A percentile compares a stretch with the other conserved stretches of the same genome.
These are phyloP conservation scores for Smithsoniella earleae DNA, from an alignment of 163 green algal genomes.

Conservation along the genomic window DNA sequence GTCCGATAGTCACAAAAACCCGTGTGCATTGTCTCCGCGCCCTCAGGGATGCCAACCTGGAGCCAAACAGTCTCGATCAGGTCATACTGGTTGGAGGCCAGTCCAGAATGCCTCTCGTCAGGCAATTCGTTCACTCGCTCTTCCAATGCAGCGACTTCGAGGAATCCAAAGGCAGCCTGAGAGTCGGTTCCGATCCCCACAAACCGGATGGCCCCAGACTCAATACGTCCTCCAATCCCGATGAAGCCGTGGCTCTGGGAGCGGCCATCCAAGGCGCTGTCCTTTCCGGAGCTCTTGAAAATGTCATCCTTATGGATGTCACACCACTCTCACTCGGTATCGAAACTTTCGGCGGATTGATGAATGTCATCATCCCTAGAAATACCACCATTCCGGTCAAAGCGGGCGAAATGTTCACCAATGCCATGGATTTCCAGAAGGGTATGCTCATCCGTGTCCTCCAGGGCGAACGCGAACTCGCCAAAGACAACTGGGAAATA, in stretches of 20 bases:
- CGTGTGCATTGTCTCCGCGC: too few relatives aligned
- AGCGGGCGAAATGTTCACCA: slow-evolving; percentile 98
- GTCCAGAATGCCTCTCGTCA: background rate
- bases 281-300: too few relatives aligned
- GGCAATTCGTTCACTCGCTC: background rate
- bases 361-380: slow-evolving; percentile 72
- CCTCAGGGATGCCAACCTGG: too few relatives aligned
- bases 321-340: slow-evolving; percentile 84
- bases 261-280: slow-evolving; percentile 85
- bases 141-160: too few relatives aligned
- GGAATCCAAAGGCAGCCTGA: too few relatives aligned
- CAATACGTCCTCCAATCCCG: slow-evolving; percentile 98
- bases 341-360: slow-evolving; percentile 90
- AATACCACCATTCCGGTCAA: slow-evolving; percentile 98
- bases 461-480: too few relatives aligned
- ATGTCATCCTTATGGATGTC: slow-evolving; percentile 92
- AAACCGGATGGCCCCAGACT: too few relatives aligned
- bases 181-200: too few relatives aligned
- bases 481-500: too few relatives aligned
- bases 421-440: slow-evolving; percentile 90
- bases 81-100: background rate
- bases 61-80: background rate
- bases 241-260: slow-evolving; percentile 97
- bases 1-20: too few relatives aligned
- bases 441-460: slow-evolving; percentile 78